Percentiles rank a stretch among this genome's conserved stretches.
Conservation (phyloP, 108 stramenopile genomes). For the Discostella pseudostelligera region DNA sequence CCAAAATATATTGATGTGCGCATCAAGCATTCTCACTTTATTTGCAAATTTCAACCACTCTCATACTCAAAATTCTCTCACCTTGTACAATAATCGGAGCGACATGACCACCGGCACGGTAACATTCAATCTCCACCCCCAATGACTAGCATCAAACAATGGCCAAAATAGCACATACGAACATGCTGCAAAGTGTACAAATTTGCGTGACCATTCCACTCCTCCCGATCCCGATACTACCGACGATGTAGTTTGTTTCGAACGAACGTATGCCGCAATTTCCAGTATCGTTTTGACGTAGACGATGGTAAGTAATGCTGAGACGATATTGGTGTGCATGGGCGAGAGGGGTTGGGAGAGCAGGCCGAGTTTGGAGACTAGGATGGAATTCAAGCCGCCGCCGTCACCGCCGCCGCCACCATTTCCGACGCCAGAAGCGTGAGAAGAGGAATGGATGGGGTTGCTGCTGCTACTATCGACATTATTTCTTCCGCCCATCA, state of each 20-base stretch:
- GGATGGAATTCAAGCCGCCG: conserved; percentile 9
- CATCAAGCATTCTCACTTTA: too few species aligned
- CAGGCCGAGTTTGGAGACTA: not conserved
- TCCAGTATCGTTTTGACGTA: conserved; percentile 51
- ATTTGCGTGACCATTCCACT: conserved; percentile 47
- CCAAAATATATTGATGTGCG: not conserved
- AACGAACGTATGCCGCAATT: conserved; percentile 34
- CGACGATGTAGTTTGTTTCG: conserved; percentile 8
- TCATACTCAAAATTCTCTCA: too few species aligned
- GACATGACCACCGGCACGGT: conserved; percentile 60
- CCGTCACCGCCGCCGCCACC: not conserved
- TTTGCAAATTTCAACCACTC: too few species aligned
- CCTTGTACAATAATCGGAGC: conserved; percentile 62
- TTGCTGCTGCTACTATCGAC: conserved; percentile 10
- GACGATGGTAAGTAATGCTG: conserved; percentile 45
- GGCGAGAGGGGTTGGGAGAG: conserved; percentile 31
- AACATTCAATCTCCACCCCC: conserved; percentile 73
- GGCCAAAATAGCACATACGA: conserved; percentile 68
- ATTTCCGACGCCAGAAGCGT: too few species aligned
- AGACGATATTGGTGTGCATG: conserved; percentile 44
- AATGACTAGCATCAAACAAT: conserved; percentile 53
- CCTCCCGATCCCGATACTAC: not conserved
- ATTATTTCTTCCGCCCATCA: not conserved
- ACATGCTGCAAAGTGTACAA: conserved; percentile 58
- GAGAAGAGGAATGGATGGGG: too few species aligned